Evolutionary conservation across 106 monocot species (phyloP).

Genomic region (Triglochin maritima): DNA sequence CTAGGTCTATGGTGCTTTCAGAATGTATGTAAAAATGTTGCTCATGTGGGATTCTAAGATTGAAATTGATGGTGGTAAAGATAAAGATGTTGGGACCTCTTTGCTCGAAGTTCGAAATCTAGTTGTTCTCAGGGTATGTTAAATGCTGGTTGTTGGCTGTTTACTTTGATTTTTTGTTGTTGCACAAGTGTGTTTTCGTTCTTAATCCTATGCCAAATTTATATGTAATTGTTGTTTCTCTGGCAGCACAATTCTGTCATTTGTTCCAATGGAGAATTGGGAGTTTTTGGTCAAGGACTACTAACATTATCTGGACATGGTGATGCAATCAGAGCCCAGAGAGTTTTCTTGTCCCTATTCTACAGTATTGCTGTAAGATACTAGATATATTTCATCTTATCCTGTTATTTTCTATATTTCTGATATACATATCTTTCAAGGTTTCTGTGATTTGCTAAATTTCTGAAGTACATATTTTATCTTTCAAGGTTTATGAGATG

Average conservation of each 20-base stretch:
- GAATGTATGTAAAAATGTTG: conserved; percentile 93
- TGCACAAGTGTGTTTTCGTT: neutral
- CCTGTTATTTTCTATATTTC: neutral
- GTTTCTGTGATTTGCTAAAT: no score
- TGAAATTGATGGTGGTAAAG: conserved; percentile 77
- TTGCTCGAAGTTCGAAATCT: conserved; percentile 86
- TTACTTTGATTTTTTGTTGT: neutral
- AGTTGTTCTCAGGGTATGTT: conserved; percentile 75
- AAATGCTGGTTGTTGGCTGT: neutral
- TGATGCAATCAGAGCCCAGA: conserved; percentile 77
- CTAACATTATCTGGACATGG: conserved; percentile 71
- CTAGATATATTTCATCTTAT: neutral
- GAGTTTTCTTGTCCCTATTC: conserved; percentile 81
- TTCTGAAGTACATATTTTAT: no score
- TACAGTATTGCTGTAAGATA: conserved; percentile 78
- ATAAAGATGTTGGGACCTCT: conserved; percentile 54
- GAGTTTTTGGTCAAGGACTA: conserved; percentile 82
- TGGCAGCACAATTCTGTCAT: conserved; percentile 85
- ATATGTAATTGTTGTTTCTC: neutral
- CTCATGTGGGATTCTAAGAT: conserved; percentile 94
- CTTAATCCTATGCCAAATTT: neutral
- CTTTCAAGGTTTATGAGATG: no score
- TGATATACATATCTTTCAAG: neutral
- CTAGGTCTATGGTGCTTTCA: conserved; percentile 91
- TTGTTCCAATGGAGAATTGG: conserved; percentile 73